Evolutionary conservation across 495 filamentous ascomycete species (phyloP), one percentile per base, ranked within the genome.

Genomic region (Trichocladium antarcticum): DNA sequence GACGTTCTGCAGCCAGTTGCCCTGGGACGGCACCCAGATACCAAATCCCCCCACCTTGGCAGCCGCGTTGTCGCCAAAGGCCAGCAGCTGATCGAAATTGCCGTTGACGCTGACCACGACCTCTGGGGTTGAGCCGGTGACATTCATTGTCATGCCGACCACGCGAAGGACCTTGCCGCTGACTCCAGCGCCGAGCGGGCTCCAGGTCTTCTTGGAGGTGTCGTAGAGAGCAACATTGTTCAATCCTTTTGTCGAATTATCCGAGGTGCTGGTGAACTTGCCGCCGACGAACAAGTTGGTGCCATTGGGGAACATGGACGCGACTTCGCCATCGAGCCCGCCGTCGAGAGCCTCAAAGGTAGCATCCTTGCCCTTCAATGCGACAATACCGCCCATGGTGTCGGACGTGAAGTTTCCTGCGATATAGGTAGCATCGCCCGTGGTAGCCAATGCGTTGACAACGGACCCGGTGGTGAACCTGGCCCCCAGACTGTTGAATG

Each of bases 1-100:
- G 35, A 97, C 68, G 54, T 88, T 90, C 63, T 87, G 79, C 19
- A 97, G 68, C 92, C 92, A 99, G 59, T 93, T 87, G 35, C 79
- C 76, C 41, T 74, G 75, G 5, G 89, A 92, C 17, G 88, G 87
- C n/a, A 97, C 83, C 92, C 92, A 99, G 20, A 96, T 70, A 24
- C 85, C 92, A 59, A 97, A 89, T 1, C 89, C 87, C 41, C 75
- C 60, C 2, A 80, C 83, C 11, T 74, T 56, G 10, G 80, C 65
- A n/a, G 77, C 74, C 10, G 72, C 56, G 53, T 79, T 83, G 43
- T 68, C 70, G 36, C 68, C 80, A 58, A 84, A 88, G 3, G 77
- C 74, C 16, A 81, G 67, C 21, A 95, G 74, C 50, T 78, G 68
- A 19, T 76, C 71, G 62, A 99, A 99, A 56, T 80, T 73, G 20